Evolutionary conservation across 306 rosid genomes (phyloP), one percentile per base, ranked within the genome.

Genomic region (Gleditsia sinensis): DNA sequence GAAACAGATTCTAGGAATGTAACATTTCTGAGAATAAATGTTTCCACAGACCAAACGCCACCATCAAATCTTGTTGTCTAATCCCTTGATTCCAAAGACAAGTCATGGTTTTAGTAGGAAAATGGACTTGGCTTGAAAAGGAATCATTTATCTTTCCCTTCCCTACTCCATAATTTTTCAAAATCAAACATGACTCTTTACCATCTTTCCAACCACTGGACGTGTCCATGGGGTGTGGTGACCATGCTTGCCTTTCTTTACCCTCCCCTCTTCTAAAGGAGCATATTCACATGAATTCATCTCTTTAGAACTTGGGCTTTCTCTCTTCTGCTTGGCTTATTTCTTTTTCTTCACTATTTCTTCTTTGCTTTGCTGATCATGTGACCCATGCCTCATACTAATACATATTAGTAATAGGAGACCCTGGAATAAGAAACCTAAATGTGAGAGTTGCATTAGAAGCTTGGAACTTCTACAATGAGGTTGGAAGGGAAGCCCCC

Each of bases 381-480:
- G 11, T 42, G 16, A 39, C 67, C 56, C 43, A 58, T 43, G 60
- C 59, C 28, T 71, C 84, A n/a, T 70, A 46, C 3, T 13, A 64
- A 39, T 86, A 75, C 59, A 45, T 78, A 60, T 82, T 85, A 3
- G 85, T 75, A 10, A 45, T 87, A 4, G 92, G 92, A 57, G 92
- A 87, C 80, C 87, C 87, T 4, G 86, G 87, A 36, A 85, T 87
- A 87, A 78, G 56, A 75, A 82, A 55, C 79, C 79, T 83, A 12
- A 79, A 74, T 49, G 68, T 80, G 12, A 71, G 92, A 82, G 92
- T 87, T 59, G 92, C 71, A 42, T 74, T 87, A 16, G 92, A 87
- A 65, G 86, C 87, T 14, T 87, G 89, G 92, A 87, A 87, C 49
- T 82, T 74, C 49, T 87, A 89, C 76, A 87, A 85, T 69, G 92